Percentiles rank a stretch among this genome's conserved stretches.
These are phyloP conservation scores for Phytophthora rubi DNA, from an alignment of 352 stramenopile species.

Conservation along the genomic window DNA sequence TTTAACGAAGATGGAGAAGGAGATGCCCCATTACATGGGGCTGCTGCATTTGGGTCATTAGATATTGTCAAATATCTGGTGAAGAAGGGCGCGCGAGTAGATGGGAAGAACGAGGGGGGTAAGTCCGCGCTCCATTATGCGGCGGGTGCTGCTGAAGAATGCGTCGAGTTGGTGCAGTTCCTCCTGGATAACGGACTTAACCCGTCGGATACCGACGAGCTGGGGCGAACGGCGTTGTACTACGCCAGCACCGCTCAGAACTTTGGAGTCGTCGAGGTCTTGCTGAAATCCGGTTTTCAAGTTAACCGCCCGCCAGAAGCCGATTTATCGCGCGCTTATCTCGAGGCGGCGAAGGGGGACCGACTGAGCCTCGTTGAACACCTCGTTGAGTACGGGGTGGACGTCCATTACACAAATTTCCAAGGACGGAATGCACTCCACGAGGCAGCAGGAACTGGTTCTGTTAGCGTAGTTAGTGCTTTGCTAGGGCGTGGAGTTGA, in stretches of 20 bases:
- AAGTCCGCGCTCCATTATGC: constrained; percentile 4
- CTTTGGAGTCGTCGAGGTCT: neutral
- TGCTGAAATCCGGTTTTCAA: neutral
- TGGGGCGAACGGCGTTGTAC: neutral
- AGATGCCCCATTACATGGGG: neutral
- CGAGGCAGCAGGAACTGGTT: neutral
- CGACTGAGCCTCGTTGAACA: neutral
- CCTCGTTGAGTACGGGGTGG: neutral
- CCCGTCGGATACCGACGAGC: neutral
- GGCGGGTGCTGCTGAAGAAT: neutral
- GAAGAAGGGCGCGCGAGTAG: neutral
- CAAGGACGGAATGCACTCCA: constrained; percentile 9
- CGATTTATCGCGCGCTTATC: neutral
- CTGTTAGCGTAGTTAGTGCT: neutral
- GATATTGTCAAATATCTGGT: constrained; percentile 1
- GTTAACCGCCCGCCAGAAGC: neutral
- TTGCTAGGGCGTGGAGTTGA: constrained; percentile 5
- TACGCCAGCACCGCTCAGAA: neutral
- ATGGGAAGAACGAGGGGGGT: neutral
- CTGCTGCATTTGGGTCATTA: neutral
- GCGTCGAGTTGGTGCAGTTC: neutral
- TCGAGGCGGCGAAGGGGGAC: neutral
- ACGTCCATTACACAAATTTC: neutral
- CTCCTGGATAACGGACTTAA: constrained; percentile 8
- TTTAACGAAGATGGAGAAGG: neutral